Base-by-base conservation (phyloP, 768 basidiomycete species). In the Rhizopogon vulgaris region DNA sequence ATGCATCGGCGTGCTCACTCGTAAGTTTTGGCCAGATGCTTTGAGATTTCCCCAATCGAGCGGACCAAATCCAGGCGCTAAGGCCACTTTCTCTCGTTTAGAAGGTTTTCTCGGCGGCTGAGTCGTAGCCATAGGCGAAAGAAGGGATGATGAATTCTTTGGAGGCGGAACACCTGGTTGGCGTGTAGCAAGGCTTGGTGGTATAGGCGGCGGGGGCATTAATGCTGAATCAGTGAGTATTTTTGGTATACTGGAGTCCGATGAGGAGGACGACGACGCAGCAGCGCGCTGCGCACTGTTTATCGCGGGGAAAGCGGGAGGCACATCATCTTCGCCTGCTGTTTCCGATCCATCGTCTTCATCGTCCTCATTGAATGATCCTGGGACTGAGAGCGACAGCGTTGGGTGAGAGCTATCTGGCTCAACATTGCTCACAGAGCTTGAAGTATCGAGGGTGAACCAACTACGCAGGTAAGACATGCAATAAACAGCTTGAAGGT, bases 1-100 rank as follows among this genome's bases (percentile, higher is more conserved):
- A 30, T 34, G 18, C 30, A 24, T 10, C 3, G 24, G 25, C 9
- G 18, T 46, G 69, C 79, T 52, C 59, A 94, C 92, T 49, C 90
- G 72, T 6, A 97, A 68, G 74, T 96, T 84, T 49, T 71, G 63
- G 1, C 94, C 94, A 5, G 86, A 91, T 3, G 81, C 71, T 67
- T 94, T 94, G 52, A 96, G 70, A 41, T 78, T 82, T 1, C 92
- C 94, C 95, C 95, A 99, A 69, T 99, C 96, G 27, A 99, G 68
- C 9, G 93, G 83, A 55, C 90, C 88, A 67, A 87, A 87, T 6
- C 96, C 96, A 1, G 95, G 94, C 10, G 89, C 84, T 4, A 99
- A 78, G 4, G 84, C 90, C 0, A 96, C 93, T 71, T 94, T 97
- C 28, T 75, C 78, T 18, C 83, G 72, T 59, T 75, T 82, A 61